These are phyloP conservation scores for sweet orange (Citrus sinensis) DNA, from an alignment of 345 rosid species.

Conservation along the genomic window DVS_A1.0 CM039166.1:23617501-23618000, in stretches of 20 bases:
- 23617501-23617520: conserved; percentile 69
- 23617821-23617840: conserved; percentile 78
- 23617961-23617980: conserved; percentile 67
- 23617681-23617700: background rate
- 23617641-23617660: background rate
- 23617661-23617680: too few relatives aligned
- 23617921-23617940: conserved; percentile 73
- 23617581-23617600: conserved; percentile 69
- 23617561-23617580: conserved; percentile 66
- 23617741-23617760: background rate
- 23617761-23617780: background rate
- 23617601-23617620: conserved; percentile 62
- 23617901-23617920: conserved; percentile 60
- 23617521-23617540: conserved; percentile 70
- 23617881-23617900: conserved; percentile 71
- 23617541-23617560: conserved; percentile 57
- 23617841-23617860: conserved; percentile 50
- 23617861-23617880: conserved; percentile 36
- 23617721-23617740: too few relatives aligned
- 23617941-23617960: conserved; percentile 60
- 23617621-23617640: conserved; percentile 20
- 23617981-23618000: conserved; percentile 59
- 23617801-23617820: conserved; percentile 1
- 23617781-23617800: background rate
- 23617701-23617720: background rate